These are phyloP conservation scores for Ascochyta clinopodiicola DNA, from an alignment of 2,329 filamentous ascomycete genomes.

Conservation along the genomic window DNA sequence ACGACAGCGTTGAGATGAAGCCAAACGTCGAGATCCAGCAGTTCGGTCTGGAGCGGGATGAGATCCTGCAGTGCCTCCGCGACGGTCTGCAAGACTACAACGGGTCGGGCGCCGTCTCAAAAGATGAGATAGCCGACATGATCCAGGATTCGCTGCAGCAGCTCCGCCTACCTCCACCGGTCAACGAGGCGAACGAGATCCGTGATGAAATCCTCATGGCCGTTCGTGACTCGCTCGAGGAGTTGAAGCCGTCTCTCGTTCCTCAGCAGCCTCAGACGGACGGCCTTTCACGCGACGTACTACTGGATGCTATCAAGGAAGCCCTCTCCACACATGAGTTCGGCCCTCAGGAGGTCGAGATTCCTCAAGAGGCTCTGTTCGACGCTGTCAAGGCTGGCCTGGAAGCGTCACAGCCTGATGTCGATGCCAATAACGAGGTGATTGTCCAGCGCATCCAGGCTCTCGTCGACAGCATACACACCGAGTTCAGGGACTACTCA, in stretches of 20 bases:
- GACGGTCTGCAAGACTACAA: constrained; percentile 83
- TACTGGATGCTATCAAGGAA: constrained; percentile 65
- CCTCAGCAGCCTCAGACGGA: constrained; percentile 51
- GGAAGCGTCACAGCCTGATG: constrained; percentile 59
- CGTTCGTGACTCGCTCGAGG: constrained; percentile 84
- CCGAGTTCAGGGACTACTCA: constrained; percentile 78
- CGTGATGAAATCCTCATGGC: constrained; percentile 83
- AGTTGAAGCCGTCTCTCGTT: constrained; percentile 66
- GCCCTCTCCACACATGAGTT: constrained; percentile 59
- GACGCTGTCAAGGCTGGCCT: constrained; percentile 64
- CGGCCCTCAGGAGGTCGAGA: constrained; percentile 53
- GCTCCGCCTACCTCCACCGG: constrained; percentile 75
- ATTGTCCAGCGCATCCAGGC: constrained; percentile 66
- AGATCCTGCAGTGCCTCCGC: constrained; percentile 84
- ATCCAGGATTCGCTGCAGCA: constrained; percentile 86
- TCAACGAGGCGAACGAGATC: constrained; percentile 72
- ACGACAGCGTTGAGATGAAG: constrained; percentile 80
- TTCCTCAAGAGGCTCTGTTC: constrained; percentile 61
- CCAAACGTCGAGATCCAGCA: constrained; percentile 91
- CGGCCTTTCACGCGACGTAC: constrained; percentile 59
- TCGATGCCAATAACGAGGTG: constrained; percentile 63
- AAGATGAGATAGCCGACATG: constrained; percentile 84
- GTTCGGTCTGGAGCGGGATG: constrained; percentile 86
- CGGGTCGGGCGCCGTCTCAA: constrained; percentile 66
- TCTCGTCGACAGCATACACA: constrained; percentile 66